These are phyloP conservation scores for Saccharomyces uvarum DNA, from an alignment of 1,139 yeast species.

Conservation along the genomic window DNA sequence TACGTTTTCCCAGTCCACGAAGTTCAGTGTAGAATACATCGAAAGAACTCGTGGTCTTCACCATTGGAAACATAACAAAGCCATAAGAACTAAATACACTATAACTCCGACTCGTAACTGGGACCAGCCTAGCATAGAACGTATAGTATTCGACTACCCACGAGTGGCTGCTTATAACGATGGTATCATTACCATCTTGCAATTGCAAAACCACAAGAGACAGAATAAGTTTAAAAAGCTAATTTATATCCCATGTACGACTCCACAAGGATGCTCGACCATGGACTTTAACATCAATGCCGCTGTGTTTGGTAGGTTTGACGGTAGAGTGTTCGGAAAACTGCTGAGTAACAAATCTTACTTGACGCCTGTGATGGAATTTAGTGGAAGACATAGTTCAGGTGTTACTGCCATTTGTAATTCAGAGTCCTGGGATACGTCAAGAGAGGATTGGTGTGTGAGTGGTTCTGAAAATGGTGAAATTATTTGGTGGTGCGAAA, in stretches of 20 bases:
- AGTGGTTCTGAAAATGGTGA: conserved; percentile 39
- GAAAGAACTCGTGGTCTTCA: conserved; percentile 39
- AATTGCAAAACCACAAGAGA: conserved; percentile 25
- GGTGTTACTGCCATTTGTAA: conserved; percentile 35
- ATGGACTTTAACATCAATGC: conserved; percentile 32
- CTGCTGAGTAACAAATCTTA: conserved; percentile 34
- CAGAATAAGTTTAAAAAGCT: conserved; percentile 24
- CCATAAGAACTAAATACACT: conserved; percentile 29
- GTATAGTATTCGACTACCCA: conserved; percentile 32
- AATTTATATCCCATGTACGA: conserved; percentile 34
- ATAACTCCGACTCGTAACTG: conserved; percentile 20
- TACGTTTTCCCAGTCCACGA: conserved; percentile 45
- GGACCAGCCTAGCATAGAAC: conserved; percentile 29
- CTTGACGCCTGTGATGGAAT: conserved; percentile 34
- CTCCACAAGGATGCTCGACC: conserved; percentile 35
- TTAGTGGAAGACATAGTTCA: conserved; percentile 29
- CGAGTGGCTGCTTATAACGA: conserved; percentile 33
- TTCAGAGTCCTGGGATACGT: conserved; percentile 18
- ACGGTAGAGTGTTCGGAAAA: conserved; percentile 38
- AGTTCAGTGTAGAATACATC: conserved; percentile 52
- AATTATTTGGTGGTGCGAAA: conserved; percentile 34
- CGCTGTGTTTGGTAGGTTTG: conserved; percentile 40
- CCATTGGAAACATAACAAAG: conserved; percentile 49
- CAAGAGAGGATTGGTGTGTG: conserved; percentile 31
- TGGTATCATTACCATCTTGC: conserved; percentile 32